Conservation (phyloP, 1,284 basidiomycete species). For the Agaricales sp. region DNA sequence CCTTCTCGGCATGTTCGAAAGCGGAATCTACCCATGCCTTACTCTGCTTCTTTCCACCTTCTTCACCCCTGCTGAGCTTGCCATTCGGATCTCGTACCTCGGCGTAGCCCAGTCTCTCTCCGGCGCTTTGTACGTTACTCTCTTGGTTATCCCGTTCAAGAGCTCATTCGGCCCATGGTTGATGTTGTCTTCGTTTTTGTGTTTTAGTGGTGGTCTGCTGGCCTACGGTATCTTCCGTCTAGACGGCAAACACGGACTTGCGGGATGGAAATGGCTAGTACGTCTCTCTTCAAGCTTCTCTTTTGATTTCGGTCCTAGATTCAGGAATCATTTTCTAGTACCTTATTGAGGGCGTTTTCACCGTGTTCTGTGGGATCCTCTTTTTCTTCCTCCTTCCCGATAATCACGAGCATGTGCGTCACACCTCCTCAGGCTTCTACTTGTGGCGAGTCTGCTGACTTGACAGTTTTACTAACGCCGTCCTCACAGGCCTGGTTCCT, state of each 20-base stretch:
- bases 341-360: slow-evolving; percentile 1
- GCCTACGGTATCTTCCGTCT: slow-evolving; percentile 49
- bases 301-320: background rate
- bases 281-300: background rate
- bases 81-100: background rate
- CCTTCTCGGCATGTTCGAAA: background rate
- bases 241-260: slow-evolving; percentile 36
- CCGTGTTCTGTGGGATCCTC: slow-evolving; percentile 1
- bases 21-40: background rate
- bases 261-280: background rate
- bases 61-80: background rate
- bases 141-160: slow-evolving; percentile 53
- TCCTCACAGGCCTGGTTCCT: background rate
- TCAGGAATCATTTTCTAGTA: background rate
- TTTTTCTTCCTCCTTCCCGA: slow-evolving; percentile 1
- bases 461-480: background rate
- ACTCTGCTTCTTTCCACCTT: slow-evolving; percentile 1
- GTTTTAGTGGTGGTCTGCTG: slow-evolving; percentile 38
- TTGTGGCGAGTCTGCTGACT: background rate
- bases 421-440: background rate
- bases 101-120: background rate
- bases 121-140: slow-evolving; percentile 23
- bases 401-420: background rate
- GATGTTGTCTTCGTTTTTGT: background rate
- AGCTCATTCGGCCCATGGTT: slow-evolving; percentile 34